Evolutionary conservation across 2,329 filamentous ascomycete species (phyloP).

Genomic region (Talaromyces verruculosus): DNA sequence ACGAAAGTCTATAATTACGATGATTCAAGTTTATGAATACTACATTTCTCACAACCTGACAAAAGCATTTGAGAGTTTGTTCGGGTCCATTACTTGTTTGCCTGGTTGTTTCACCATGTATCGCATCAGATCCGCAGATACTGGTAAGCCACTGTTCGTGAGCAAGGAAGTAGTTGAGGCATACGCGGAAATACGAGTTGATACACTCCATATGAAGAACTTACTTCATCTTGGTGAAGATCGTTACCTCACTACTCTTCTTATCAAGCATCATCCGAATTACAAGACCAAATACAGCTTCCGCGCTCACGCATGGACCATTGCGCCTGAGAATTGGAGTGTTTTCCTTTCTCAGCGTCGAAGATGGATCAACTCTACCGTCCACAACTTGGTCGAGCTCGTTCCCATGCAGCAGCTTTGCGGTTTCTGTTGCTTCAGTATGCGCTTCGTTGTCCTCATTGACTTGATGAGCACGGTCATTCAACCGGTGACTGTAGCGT

Average conservation of each 20-base stretch:
- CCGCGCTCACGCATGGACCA: conserved; percentile 90
- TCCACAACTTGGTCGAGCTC: conserved; percentile 95
- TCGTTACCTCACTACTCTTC: conserved; percentile 91
- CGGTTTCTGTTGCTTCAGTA: conserved; percentile 99
- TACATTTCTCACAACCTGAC: conserved; percentile 97
- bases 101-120: conserved; percentile 99
- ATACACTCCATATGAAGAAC: conserved; percentile 99
- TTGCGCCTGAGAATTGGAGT: conserved; percentile 88
- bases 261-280: conserved; percentile 86
- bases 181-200: conserved; percentile 91
- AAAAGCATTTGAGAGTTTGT: conserved; percentile 96
- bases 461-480: conserved; percentile 90
- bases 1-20: conserved; percentile 89
- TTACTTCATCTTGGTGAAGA: conserved; percentile 94
- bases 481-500: conserved; percentile 85
- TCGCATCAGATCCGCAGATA: conserved; percentile 89
- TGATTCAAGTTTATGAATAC: conserved; percentile 99
- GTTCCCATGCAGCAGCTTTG: conserved; percentile 92
- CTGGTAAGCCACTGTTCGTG: conserved; percentile 93
- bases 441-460: conserved; percentile 96
- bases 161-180: conserved; percentile 85
- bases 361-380: conserved; percentile 99
- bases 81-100: conserved; percentile 94
- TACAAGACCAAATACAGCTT: conserved; percentile 99
- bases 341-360: conserved; percentile 98